Percentiles rank a stretch among this genome's conserved stretches.
These are phyloP conservation scores for Pseudogymnoascus sp. DNA, from an alignment of 2,329 filamentous ascomycete species.

Conservation along the genomic window DNA sequence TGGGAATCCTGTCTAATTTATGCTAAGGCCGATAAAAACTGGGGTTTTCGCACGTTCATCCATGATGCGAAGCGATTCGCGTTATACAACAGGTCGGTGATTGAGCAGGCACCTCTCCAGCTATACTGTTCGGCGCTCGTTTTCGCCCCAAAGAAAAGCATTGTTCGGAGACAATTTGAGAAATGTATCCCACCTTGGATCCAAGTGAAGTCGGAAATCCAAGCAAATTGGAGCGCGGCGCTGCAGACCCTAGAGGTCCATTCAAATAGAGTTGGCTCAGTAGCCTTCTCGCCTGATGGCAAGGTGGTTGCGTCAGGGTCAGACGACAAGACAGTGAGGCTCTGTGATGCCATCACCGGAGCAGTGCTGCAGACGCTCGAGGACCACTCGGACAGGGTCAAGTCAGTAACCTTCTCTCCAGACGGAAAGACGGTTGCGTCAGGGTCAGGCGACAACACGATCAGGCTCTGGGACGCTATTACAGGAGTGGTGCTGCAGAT, in stretches of 20 bases:
- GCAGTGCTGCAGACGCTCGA: too few relatives aligned
- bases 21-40: neutral
- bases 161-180: slow-evolving; percentile 4
- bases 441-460: too few relatives aligned
- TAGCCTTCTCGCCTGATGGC: too few relatives aligned
- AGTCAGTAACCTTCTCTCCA: too few relatives aligned
- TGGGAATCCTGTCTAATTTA: neutral
- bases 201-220: neutral
- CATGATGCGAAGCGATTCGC: slow-evolving; percentile 18
- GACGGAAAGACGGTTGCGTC: too few relatives aligned
- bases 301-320: too few relatives aligned
- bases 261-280: too few relatives aligned
- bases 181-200: slow-evolving; percentile 6
- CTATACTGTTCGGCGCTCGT: slow-evolving; percentile 15
- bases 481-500: too few relatives aligned
- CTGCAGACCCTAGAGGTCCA: slow-evolving; percentile 11
- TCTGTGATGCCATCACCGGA: too few relatives aligned
- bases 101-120: slow-evolving; percentile 18
- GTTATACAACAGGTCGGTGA: slow-evolving; percentile 9
- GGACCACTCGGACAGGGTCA: too few relatives aligned
- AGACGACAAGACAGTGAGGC: too few relatives aligned
- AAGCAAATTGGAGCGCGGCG: slow-evolving; percentile 1
- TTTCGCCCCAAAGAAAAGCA: slow-evolving; percentile 10
- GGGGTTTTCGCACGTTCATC: slow-evolving; percentile 6
- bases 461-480: too few relatives aligned